These are phyloP conservation scores for Rhynchosporium secalis DNA, from an alignment of 2,329 filamentous ascomycete species.

Conservation along the genomic window DNA sequence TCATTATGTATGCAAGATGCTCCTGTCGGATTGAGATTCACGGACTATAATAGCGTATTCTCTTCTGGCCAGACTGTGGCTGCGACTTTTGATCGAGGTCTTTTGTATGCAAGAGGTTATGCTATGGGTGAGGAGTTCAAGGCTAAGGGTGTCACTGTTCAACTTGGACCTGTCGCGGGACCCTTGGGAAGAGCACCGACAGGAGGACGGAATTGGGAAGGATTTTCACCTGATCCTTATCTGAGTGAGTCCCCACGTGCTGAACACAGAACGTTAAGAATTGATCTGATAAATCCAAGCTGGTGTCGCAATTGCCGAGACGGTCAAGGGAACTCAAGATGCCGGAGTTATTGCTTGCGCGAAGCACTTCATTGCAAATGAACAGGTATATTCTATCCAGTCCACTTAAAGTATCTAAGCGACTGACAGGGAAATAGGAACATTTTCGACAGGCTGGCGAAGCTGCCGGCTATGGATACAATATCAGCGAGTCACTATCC, in stretches of 20 bases:
- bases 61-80: slow-evolving; percentile 69
- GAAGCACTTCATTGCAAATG: slow-evolving; percentile 71
- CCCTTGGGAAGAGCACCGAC: slow-evolving; percentile 65
- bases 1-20: slow-evolving; percentile 40
- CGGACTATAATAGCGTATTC: slow-evolving; percentile 69
- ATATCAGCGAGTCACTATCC: slow-evolving; percentile 60
- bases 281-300: slow-evolving; percentile 57
- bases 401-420: not conserved
- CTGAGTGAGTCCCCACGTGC: slow-evolving; percentile 55
- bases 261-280: not conserved
- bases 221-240: slow-evolving; percentile 71
- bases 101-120: slow-evolving; percentile 54
- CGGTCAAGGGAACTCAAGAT: slow-evolving; percentile 77
- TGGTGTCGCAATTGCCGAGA: slow-evolving; percentile 69
- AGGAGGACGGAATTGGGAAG: slow-evolving; percentile 71
- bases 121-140: slow-evolving; percentile 62
- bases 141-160: slow-evolving; percentile 72
- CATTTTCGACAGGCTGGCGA: slow-evolving; percentile 39
- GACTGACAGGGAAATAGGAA: slow-evolving; percentile 57
- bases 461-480: slow-evolving; percentile 58
- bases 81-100: slow-evolving; percentile 66
- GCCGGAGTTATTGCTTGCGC: slow-evolving; percentile 80
- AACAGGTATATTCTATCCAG: slow-evolving; percentile 57
- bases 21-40: slow-evolving; percentile 45
- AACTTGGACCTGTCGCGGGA: slow-evolving; percentile 73